Base-by-base conservation (phyloP, 2,329 filamentous ascomycete genomes). In the Fusarium lateritium region DNA sequence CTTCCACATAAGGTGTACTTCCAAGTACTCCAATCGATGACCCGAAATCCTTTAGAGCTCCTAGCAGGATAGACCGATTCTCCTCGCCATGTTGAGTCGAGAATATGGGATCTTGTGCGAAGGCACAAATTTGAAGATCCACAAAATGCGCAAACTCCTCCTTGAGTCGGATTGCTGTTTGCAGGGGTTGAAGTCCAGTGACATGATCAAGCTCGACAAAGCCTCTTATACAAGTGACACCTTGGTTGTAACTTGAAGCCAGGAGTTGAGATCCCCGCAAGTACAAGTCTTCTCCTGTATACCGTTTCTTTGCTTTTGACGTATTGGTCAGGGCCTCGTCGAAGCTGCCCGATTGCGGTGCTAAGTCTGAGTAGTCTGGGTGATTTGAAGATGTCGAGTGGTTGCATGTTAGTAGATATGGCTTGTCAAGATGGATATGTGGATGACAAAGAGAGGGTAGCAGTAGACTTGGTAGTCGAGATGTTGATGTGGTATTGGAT, bases 51-150 rank as follows among this genome's bases (percentile, higher is more conserved):
- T 17, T 3, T 2, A 26, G 19, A 3, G 60, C 53, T 0, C 28
- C 15, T 3, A 10, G 6, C 1, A 65, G 15, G 5, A 60, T 24
- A 2, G 1, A 9, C 2, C 45, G 26, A 19, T 65, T 60, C 0
- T 22, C 11, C 5, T 60, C 36, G 1, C 60, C 62, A 10, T 65
- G 11, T 0, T 53, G 45, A 5, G 53, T 47, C 7, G 60, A 60
- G 8, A 65, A 65, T 2, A 65, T 60, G 3, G 62, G 53, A 11
- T 65, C 61, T n/a, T 65, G 62, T 2, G 62, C 60, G 10, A 65
- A 65, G 15, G 40, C 40, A 9, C 62, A 65, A 1, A 65, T 60
- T 22, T 65, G 62, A 2, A 65, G 2, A 6, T 9, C 6, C 1
- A 65, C 1, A n/a, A 65, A 65, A 0, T 17, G 36, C 3, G 6